Conservation (phyloP, 1,284 basidiomycete species). For the Tilletia caries region DNA sequence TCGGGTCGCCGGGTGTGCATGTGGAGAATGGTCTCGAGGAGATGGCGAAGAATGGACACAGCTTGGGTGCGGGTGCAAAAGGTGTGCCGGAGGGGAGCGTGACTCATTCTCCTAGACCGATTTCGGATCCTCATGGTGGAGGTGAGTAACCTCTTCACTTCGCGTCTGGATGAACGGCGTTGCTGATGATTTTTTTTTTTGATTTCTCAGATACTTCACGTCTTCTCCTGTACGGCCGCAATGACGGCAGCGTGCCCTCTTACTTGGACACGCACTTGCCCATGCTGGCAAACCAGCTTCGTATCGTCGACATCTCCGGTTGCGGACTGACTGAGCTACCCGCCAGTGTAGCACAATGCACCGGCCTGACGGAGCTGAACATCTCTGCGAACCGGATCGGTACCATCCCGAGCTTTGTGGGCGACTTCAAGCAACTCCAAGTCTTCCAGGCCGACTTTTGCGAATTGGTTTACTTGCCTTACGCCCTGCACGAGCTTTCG, state of each 20-base stretch:
- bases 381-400: conserved; percentile 81
- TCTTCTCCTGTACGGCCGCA: background rate
- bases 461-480: conserved; percentile 67
- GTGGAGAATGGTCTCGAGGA: background rate
- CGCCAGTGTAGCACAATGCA: conserved; percentile 70
- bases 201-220: background rate
- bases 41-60: background rate
- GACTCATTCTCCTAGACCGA: background rate
- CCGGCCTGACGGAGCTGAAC: conserved; percentile 85
- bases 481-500: conserved; percentile 57
- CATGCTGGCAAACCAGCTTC: background rate
- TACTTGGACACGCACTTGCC: background rate
- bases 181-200: background rate
- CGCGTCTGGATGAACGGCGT: too few relatives aligned
- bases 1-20: background rate
- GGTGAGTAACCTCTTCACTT: too few relatives aligned
- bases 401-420: conserved; percentile 72
- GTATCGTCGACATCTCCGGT: conserved; percentile 55
- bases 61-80: background rate
- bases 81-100: background rate
- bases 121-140: background rate
- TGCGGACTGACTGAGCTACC: conserved; percentile 80
- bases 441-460: conserved; percentile 87
- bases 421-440: conserved; percentile 70
- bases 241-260: background rate